phyloP scores from a whole-genome alignment of 1,139 yeast genomes.

The Dujonia santamariae region DNA sequence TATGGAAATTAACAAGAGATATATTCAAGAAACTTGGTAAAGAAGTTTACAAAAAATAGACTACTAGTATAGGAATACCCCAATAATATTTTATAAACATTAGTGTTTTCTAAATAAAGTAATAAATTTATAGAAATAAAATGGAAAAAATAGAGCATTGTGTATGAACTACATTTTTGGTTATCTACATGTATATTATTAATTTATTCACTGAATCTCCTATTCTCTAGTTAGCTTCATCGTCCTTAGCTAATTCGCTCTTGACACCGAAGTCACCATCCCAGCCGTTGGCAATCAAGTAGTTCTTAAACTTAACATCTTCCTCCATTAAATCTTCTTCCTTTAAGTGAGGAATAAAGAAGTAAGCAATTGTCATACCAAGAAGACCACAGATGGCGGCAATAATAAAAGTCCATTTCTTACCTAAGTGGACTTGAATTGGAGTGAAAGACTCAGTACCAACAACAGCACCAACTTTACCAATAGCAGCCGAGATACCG shows the following conservation, averaged over 20 bases:
- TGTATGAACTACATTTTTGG: too few species aligned
- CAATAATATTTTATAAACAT: too few species aligned
- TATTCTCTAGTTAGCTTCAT: too few species aligned
- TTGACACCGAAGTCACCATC: slow-evolving; percentile 54
- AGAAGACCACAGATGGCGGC: slow-evolving; percentile 69
- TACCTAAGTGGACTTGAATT: slow-evolving; percentile 31
- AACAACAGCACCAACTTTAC: slow-evolving; percentile 49
- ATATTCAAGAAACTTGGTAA: slow-evolving; percentile 91
- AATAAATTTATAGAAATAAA: too few species aligned
- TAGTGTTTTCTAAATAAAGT: too few species aligned
- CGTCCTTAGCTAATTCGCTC: too few species aligned
- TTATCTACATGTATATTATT: too few species aligned
- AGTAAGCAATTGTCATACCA: slow-evolving; percentile 58
- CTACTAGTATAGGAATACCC: too few species aligned
- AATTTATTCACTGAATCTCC: too few species aligned
- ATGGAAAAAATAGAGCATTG: too few species aligned
- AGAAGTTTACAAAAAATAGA: not conserved
- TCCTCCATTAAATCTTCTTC: slow-evolving; percentile 68
- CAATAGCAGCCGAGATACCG: slow-evolving; percentile 47
- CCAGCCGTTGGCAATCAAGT: slow-evolving; percentile 66
- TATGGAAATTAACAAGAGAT: slow-evolving; percentile 68
- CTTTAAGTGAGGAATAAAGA: slow-evolving; percentile 63
- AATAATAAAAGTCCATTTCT: slow-evolving; percentile 46
- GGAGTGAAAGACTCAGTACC: slow-evolving; percentile 46
- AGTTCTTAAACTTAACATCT: slow-evolving; percentile 61